Percentiles rank a stretch among this genome's conserved stretches.
Conservation (phyloP, 257 asterid species). For the Nicotiana otophora region DNA sequence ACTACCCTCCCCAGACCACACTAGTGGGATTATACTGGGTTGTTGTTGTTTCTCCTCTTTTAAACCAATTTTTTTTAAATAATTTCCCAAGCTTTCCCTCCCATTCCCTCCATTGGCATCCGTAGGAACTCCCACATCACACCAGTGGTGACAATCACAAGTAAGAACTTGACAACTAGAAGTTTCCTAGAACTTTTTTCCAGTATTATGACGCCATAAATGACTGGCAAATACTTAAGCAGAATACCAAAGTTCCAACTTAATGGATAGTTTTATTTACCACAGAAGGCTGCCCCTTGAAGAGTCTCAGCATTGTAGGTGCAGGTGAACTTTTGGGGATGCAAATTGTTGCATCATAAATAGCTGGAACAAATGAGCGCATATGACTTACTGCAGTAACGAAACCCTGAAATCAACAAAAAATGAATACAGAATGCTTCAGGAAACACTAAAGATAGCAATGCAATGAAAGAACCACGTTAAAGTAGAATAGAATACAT, state of each 20-base stretch:
- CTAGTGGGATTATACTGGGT: too few species aligned
- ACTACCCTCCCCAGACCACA: too few species aligned
- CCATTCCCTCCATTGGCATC: not conserved
- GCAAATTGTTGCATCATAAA: conserved; percentile 82
- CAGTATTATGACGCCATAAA: not conserved
- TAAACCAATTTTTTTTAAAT: too few species aligned
- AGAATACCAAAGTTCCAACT: not conserved
- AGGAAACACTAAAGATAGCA: not conserved
- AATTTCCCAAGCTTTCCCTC: too few species aligned
- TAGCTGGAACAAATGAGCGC: conserved; percentile 93
- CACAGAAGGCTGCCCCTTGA: conserved; percentile 86
- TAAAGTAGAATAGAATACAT: not conserved
- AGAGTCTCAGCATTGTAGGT: conserved; percentile 89
- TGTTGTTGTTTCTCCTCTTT: too few species aligned
- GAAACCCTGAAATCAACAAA: conserved; percentile 65
- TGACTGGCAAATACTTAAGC: not conserved
- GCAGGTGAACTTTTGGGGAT: conserved; percentile 75
- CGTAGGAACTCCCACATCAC: not conserved
- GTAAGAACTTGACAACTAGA: not conserved
- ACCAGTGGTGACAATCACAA: not conserved
- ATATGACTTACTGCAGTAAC: conserved; percentile 81
- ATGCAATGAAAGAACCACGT: not conserved
- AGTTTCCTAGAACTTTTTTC: not conserved
- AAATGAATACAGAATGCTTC: conserved; percentile 1
- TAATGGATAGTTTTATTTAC: conserved; percentile 36